Conservation (phyloP, 768 basidiomycete genomes). For the Lactarius deliciosus region DNA sequence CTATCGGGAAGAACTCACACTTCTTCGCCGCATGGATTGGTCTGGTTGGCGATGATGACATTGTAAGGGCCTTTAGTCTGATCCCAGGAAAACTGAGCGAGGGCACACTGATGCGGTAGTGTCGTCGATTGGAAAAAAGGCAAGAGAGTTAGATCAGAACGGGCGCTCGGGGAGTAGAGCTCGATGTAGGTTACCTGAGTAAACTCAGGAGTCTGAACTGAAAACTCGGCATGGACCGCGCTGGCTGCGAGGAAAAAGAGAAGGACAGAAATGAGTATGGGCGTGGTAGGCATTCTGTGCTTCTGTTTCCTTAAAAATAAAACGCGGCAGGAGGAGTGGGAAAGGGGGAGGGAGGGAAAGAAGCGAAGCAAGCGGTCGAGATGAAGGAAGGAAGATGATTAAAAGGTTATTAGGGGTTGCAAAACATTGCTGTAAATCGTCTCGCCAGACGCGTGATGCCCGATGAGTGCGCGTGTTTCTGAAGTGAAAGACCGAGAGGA, state of each 20-base stretch:
- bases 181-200: constrained; percentile 45
- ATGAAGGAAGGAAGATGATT: not conserved
- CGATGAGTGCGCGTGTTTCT: constrained; percentile 20
- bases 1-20: constrained; percentile 45
- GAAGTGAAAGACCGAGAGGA: constrained; percentile 23
- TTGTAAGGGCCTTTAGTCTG: constrained; percentile 51
- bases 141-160: not conserved
- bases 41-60: constrained; percentile 51
- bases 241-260: constrained; percentile 61
- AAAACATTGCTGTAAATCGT: too few species aligned
- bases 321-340: not conserved
- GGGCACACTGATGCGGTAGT: constrained; percentile 49
- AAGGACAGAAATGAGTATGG: constrained; percentile 72
- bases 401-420: not conserved
- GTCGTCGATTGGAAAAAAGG: constrained; percentile 3
- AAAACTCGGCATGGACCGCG: constrained; percentile 53
- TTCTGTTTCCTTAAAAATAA: constrained; percentile 13
- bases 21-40: constrained; percentile 56
- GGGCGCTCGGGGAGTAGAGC: not conserved
- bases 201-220: constrained; percentile 51
- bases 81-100: constrained; percentile 53
- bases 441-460: too few species aligned
- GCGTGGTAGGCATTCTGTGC: constrained; percentile 69
- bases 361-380: constrained; percentile 33
- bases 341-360: constrained; percentile 31